Base-by-base conservation (phyloP, 2,329 filamentous ascomycete genomes). In the Beauveria sp. region DNA sequence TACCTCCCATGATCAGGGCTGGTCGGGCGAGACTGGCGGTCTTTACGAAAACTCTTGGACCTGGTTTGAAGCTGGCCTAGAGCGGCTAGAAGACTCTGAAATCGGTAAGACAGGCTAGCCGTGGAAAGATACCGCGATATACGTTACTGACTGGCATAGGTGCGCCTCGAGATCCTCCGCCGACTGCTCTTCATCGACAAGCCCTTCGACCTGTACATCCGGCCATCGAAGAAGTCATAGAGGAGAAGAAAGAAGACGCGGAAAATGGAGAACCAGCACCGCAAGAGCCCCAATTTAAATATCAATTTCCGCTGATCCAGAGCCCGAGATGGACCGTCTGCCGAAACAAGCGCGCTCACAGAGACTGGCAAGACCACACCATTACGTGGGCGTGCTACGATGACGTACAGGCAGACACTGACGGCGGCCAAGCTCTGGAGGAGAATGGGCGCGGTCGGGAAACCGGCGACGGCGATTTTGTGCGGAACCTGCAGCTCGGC, bases 1-100 rank as follows among this genome's bases (percentile, higher is more conserved):
- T 46, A 70, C 70, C 12, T 84, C 81, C 67, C 75, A 71, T 53
- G 85, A 88, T 63, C 85, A 88, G 65, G 85, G 85, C 4, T 85
- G 78, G 77, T 76, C 78, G 37, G 75, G 77, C 16, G 63, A 70
- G 0, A 1, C 0, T 0, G 63, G 52, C 2, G 64, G 70, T 46
- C 76, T 76, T 1, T 86, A 79, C 59, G 64, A 68, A 0, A 73
- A 70, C 2, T 83, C 84, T 0, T 85, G 73, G 71, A 84, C 84
- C 0, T 88, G 85, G 85, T 86, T 87, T 62, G 84, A 87, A 60
- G 83, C 78, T 18, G 85, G 85, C 0, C 68, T 85, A 18, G 85
- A 88, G 70, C 76, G 77, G 3, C 80, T 84, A 53, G 79, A 81
- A 50, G 73, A 73, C 22, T 66, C 66, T 18, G 65, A 66, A 14